phyloP scores from a whole-genome alignment of 2,329 filamentous ascomycete species.

The Penicillium verrucosum region DNA sequence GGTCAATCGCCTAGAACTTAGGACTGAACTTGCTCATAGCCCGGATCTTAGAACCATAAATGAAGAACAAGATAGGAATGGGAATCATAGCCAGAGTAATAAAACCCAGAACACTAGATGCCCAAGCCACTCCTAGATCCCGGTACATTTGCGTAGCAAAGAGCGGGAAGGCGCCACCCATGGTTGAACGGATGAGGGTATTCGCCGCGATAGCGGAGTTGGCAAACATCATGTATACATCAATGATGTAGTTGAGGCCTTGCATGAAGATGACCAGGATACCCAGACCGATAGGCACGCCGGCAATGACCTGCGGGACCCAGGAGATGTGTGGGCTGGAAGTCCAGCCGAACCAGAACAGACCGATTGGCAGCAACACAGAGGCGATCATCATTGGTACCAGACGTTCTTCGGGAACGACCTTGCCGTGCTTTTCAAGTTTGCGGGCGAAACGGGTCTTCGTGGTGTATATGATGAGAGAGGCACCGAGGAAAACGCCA shows the following conservation, averaged over 20 bases:
- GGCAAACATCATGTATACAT: conserved; percentile 41
- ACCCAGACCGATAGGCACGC: conserved; percentile 44
- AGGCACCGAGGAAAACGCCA: conserved; percentile 35
- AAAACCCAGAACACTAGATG: conserved; percentile 40
- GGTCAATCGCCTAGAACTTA: conserved; percentile 16
- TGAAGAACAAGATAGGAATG: conserved; percentile 50
- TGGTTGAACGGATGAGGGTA: conserved; percentile 34
- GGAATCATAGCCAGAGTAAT: conserved; percentile 43
- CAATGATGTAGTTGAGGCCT: conserved; percentile 45
- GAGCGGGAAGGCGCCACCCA: conserved; percentile 37
- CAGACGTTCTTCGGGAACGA: conserved; percentile 45
- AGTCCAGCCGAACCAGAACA: conserved; percentile 54
- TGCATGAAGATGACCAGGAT: conserved; percentile 46
- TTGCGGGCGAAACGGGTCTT: conserved; percentile 41
- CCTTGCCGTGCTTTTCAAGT: conserved; percentile 29
- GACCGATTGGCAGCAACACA: conserved; percentile 43
- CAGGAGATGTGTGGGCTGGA: conserved; percentile 42
- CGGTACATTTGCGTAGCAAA: conserved; percentile 38
- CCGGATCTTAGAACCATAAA: conserved; percentile 47
- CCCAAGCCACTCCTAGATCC: conserved; percentile 41
- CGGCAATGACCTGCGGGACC: conserved; percentile 47
- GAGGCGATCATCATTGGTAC: conserved; percentile 47
- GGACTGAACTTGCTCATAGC: conserved; percentile 24
- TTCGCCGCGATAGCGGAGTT: conserved; percentile 42
- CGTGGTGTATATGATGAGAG: conserved; percentile 39